Conservation (phyloP, 768 basidiomycete species). For the Phanerodontia chrysosporium region DNA sequence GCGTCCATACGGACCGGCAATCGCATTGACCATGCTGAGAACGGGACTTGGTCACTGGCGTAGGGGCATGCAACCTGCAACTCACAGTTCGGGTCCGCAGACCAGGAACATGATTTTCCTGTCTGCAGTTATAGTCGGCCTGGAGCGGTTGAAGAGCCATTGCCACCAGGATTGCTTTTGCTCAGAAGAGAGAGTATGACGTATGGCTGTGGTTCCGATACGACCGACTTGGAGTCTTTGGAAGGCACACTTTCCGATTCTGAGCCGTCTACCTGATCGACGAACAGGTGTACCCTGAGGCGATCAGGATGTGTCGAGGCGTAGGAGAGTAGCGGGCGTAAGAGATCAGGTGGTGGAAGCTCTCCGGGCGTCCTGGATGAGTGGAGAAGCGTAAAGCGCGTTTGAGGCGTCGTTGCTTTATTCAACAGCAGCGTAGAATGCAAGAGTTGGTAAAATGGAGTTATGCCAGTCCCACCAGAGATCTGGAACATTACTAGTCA, state of each 20-base stretch:
- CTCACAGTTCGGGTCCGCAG: constrained; percentile 80
- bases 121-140: constrained; percentile 17
- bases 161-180: constrained; percentile 28
- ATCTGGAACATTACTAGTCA: constrained; percentile 44
- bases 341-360: constrained; percentile 62
- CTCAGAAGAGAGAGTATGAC: constrained; percentile 34
- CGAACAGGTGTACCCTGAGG: constrained; percentile 58
- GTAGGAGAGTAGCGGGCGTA: constrained; percentile 47
- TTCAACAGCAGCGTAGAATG: constrained; percentile 43
- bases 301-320: constrained; percentile 49
- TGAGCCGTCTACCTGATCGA: constrained; percentile 39
- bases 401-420: constrained; percentile 24
- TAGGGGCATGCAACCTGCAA: no score
- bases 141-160: constrained; percentile 18
- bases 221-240: constrained; percentile 42
- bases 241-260: constrained; percentile 14
- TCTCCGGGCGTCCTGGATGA: constrained; percentile 58
- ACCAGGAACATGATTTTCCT: constrained; percentile 63
- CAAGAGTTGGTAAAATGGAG: constrained; percentile 80
- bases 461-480: constrained; percentile 84
- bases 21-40: constrained; percentile 66
- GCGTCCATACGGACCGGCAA: constrained; percentile 73
- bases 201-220: constrained; percentile 49
- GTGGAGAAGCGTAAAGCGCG: constrained; percentile 72
- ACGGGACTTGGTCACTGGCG: no score